These are phyloP conservation scores for Silene latifolia DNA, from an alignment of 148 eudicot species.

Conservation along the genomic window DNA sequence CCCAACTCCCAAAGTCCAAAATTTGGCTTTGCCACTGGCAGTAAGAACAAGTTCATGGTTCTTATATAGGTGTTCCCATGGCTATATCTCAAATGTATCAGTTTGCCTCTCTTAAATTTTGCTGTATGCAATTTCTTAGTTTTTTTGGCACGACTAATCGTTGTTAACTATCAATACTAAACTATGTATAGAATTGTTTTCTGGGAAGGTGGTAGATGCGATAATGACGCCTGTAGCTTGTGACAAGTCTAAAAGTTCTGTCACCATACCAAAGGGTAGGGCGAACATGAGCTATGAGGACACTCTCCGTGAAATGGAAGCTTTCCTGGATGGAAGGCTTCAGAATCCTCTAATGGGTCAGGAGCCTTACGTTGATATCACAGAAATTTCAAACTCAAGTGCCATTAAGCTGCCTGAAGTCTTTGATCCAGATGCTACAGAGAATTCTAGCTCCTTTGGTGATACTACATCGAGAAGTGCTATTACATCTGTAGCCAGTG, in stretches of 20 bases:
- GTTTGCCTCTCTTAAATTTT: too few relatives aligned
- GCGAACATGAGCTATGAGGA: slow-evolving; percentile 39
- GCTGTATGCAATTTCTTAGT: too few relatives aligned
- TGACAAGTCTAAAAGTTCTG: slow-evolving; percentile 21
- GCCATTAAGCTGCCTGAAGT: slow-evolving; percentile 29
- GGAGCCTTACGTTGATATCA: slow-evolving; percentile 37
- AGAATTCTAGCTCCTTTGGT: slow-evolving; percentile 89
- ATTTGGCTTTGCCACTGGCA: too few relatives aligned
- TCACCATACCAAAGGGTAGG: slow-evolving; percentile 32
- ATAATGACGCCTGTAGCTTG: slow-evolving; percentile 32
- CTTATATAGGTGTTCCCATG: too few relatives aligned
- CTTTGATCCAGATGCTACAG: slow-evolving; percentile 78
- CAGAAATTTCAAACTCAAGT: slow-evolving; percentile 28
- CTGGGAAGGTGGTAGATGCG: slow-evolving; percentile 20
- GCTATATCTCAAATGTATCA: too few relatives aligned
- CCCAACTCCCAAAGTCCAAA: too few relatives aligned
- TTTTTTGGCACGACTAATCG: too few relatives aligned
- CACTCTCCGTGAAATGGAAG: slow-evolving; percentile 33
- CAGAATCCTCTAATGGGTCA: slow-evolving; percentile 23
- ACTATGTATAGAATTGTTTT: slow-evolving; percentile 9
- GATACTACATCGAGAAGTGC: slow-evolving; percentile 65
- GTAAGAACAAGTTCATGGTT: too few relatives aligned
- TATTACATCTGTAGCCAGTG: slow-evolving; percentile 56
- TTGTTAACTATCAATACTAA: not conserved
- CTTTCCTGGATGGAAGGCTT: slow-evolving; percentile 37